phyloP scores from a whole-genome alignment of 1,284 basidiomycete species.

The Hemileia vastatrix region DNA sequence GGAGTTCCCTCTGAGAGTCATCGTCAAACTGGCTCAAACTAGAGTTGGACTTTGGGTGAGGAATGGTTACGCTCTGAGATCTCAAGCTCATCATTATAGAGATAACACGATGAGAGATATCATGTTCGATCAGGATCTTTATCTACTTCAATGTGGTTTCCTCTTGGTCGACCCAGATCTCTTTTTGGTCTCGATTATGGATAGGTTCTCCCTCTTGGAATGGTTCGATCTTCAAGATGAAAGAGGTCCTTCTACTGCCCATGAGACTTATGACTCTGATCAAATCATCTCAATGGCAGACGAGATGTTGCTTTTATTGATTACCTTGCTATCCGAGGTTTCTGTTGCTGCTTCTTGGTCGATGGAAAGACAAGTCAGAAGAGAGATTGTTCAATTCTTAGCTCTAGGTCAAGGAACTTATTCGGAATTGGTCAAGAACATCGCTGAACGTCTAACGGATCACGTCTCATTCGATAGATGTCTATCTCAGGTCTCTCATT shows the following conservation, averaged over 20 bases:
- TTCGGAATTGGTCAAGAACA: conserved; percentile 79
- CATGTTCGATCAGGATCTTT: conserved; percentile 93
- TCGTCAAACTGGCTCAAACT: conserved; percentile 84
- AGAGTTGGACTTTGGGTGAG: conserved; percentile 94
- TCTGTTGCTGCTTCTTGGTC: conserved; percentile 62
- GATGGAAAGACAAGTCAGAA: conserved; percentile 58
- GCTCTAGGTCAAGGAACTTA: conserved; percentile 79
- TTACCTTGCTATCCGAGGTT: conserved; percentile 74
- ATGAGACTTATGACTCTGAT: conserved; percentile 57
- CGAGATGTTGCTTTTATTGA: conserved; percentile 77
- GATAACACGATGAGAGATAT: conserved; percentile 90
- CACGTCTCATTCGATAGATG: conserved; percentile 73
- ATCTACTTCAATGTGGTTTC: conserved; percentile 83
- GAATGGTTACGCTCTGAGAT: conserved; percentile 87
- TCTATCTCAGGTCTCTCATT: conserved; percentile 67
- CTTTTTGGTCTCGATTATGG: conserved; percentile 73
- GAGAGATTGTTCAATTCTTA: conserved; percentile 83
- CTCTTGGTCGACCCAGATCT: conserved; percentile 70
- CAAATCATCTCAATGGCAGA: conserved; percentile 79
- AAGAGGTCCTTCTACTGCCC: conserved; percentile 52
- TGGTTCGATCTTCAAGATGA: no score
- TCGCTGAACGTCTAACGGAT: conserved; percentile 80
- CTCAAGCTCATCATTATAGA: conserved; percentile 90
- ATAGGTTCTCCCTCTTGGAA: conserved; percentile 68
- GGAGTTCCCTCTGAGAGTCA: conserved; percentile 50